These are phyloP conservation scores for Phlyctochytrium bullatum DNA, from an alignment of 192 early-diverging fungal species.

Conservation along the genomic window DNA sequence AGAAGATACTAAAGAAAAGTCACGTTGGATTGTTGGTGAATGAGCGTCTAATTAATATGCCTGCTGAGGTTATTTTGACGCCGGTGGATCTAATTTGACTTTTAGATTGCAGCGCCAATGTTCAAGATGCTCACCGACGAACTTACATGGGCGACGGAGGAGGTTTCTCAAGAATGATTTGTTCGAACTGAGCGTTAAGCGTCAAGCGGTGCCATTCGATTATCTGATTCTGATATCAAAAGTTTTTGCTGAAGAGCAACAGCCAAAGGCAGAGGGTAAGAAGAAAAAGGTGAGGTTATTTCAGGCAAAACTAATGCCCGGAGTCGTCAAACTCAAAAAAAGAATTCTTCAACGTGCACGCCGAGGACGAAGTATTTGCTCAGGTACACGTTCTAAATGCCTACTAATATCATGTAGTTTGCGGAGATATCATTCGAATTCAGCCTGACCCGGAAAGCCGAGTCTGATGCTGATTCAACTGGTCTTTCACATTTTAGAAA, in stretches of 20 bases:
- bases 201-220: constrained; percentile 65
- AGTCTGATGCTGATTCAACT: too few relatives aligned
- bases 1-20: not conserved
- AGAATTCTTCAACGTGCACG: constrained; percentile 75
- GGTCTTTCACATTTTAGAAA: too few relatives aligned
- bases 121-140: constrained; percentile 87
- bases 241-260: constrained; percentile 69
- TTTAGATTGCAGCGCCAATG: constrained; percentile 84
- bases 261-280: constrained; percentile 40
- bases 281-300: constrained; percentile 25
- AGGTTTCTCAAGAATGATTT: constrained; percentile 41
- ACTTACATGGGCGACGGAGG: constrained; percentile 67
- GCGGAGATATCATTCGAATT: too few relatives aligned
- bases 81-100: not conserved
- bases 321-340: too few relatives aligned
- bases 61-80: constrained; percentile 45
- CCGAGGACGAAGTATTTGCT: constrained; percentile 90
- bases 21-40: constrained; percentile 71
- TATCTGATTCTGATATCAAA: constrained; percentile 79
- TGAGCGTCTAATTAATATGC: constrained; percentile 95
- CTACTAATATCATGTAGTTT: too few relatives aligned
- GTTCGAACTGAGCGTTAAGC: constrained; percentile 3
- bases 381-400: constrained; percentile 26
- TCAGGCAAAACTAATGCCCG: not conserved
- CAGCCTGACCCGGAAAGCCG: too few relatives aligned